Conservation (phyloP, 768 basidiomycete genomes). For the Macrolepiota dolichaula region DNA sequence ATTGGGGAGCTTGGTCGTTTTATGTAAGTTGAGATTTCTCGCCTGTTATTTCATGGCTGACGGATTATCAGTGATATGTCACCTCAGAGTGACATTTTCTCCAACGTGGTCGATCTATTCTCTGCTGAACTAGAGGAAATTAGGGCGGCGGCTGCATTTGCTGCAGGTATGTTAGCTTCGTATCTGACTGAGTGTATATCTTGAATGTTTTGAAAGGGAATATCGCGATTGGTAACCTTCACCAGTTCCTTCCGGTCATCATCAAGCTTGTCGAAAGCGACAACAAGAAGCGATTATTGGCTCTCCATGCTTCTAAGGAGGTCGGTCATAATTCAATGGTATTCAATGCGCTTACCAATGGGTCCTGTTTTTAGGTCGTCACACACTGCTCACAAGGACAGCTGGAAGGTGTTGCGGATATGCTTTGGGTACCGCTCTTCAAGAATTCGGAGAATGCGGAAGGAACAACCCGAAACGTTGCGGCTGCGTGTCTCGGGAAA, state of each 20-base stretch:
- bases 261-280: constrained; percentile 75
- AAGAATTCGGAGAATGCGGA: constrained; percentile 87
- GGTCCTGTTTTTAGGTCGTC: constrained; percentile 67
- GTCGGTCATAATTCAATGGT: constrained; percentile 30
- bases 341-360: not conserved
- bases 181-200: not conserved
- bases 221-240: constrained; percentile 90
- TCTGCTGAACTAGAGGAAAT: constrained; percentile 79
- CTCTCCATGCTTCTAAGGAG: constrained; percentile 93
- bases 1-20: constrained; percentile 92
- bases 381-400: constrained; percentile 86
- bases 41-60: not conserved
- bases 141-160: constrained; percentile 89
- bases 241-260: constrained; percentile 82
- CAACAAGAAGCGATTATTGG: constrained; percentile 75
- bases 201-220: constrained; percentile 59
- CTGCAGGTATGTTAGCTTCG: constrained; percentile 58
- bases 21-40: constrained; percentile 49
- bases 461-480: constrained; percentile 90
- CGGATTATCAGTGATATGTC: constrained; percentile 74
- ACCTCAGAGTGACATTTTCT: constrained; percentile 75
- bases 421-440: constrained; percentile 90
- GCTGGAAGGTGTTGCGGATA: constrained; percentile 82
- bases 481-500: constrained; percentile 95
- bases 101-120: constrained; percentile 70